phyloP scores from a whole-genome alignment of 306 rosid genomes.

The Elaeagnus macrophylla region DNA sequence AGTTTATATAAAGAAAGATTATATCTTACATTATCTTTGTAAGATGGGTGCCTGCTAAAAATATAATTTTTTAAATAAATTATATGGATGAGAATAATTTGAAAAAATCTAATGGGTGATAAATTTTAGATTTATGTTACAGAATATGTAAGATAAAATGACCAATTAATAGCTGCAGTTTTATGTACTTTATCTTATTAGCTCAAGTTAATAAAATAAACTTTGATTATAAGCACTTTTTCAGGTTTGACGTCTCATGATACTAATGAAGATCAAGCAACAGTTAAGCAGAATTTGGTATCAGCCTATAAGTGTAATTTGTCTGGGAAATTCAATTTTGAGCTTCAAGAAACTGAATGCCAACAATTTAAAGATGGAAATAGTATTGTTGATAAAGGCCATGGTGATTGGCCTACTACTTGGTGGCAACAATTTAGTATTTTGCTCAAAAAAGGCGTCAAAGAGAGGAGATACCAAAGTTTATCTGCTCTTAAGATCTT shows the following conservation, averaged over 20 bases:
- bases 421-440: conserved; percentile 65
- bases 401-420: conserved; percentile 45
- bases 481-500: conserved; percentile 42
- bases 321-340: conserved; percentile 24
- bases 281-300: conserved; percentile 33
- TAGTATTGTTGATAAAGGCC: conserved; percentile 15
- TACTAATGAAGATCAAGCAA: conserved; percentile 19
- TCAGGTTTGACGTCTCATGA: conserved; percentile 35
- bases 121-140: too few species aligned
- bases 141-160: too few species aligned
- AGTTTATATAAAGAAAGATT: too few species aligned
- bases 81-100: too few species aligned
- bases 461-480: conserved; percentile 47
- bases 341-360: conserved; percentile 9
- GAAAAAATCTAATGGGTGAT: too few species aligned
- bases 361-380: conserved; percentile 9
- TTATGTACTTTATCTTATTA: too few species aligned
- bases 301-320: conserved; percentile 22
- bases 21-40: too few species aligned
- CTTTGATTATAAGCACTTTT: neutral
- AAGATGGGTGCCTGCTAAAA: too few species aligned
- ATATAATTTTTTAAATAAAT: too few species aligned
- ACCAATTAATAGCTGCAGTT: too few species aligned
- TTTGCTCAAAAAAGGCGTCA: conserved; percentile 52
- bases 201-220: too few species aligned